phyloP scores from a whole-genome alignment of 306 rosid genomes.

The Dryas drummondii region DNA sequence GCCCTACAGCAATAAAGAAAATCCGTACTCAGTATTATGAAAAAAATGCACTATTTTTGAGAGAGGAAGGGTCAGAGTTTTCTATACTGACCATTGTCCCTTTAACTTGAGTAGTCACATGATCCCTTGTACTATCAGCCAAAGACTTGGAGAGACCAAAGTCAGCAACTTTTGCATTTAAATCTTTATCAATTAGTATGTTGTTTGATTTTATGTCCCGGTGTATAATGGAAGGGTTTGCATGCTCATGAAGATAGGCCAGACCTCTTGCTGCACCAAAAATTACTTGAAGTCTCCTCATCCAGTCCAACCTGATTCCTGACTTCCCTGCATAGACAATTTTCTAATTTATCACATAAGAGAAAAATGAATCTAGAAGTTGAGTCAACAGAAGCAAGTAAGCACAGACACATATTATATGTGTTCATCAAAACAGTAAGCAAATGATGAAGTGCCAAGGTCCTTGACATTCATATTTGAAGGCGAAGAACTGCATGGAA shows the following conservation, averaged over 20 bases:
- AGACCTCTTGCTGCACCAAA: constrained; percentile 80
- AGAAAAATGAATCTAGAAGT: not conserved
- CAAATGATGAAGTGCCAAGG: not conserved
- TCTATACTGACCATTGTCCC: constrained; percentile 57
- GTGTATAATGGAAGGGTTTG: constrained; percentile 77
- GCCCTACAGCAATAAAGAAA: constrained; percentile 44
- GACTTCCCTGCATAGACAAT: constrained; percentile 52
- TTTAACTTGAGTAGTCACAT: constrained; percentile 75
- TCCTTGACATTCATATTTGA: not conserved
- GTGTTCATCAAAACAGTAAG: no score
- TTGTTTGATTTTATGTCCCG: constrained; percentile 83
- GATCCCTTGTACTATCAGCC: constrained; percentile 48
- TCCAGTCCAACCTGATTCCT: constrained; percentile 72
- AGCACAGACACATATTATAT: no score
- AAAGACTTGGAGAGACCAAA: constrained; percentile 81
- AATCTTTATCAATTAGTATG: constrained; percentile 60
- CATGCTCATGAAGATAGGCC: constrained; percentile 73
- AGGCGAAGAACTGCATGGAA: not conserved
- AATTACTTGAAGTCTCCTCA: constrained; percentile 59
- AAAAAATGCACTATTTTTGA: no score
- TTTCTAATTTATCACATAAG: not conserved
- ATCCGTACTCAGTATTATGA: not conserved
- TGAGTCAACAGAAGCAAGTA: no score
- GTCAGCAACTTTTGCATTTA: constrained; percentile 75
- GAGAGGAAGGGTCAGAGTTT: not conserved